Conservation (phyloP, 2,329 filamentous ascomycete species). For the Fusarium begoniae region DNA sequence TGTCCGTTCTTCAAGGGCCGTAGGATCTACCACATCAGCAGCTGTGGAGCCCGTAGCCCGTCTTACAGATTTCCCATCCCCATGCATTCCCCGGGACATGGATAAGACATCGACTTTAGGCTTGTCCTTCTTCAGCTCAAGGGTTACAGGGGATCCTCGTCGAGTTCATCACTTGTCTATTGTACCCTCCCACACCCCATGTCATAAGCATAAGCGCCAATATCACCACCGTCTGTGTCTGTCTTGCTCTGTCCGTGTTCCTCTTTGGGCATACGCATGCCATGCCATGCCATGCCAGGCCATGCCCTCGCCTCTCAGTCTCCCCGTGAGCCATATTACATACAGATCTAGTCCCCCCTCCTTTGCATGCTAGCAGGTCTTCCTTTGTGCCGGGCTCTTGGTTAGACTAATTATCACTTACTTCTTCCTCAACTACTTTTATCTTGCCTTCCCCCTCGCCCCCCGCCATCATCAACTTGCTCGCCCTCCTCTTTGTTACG, state of each 20-base stretch:
- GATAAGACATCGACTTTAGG: neutral
- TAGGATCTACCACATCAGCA: neutral
- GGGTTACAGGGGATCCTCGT: constrained; percentile 30
- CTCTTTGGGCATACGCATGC: constrained; percentile 15
- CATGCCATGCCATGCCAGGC: neutral
- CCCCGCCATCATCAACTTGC: constrained; percentile 13
- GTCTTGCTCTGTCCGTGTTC: constrained; percentile 2
- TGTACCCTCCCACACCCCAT: constrained; percentile 1
- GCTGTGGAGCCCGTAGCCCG: neutral
- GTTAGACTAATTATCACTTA: constrained; percentile 5
- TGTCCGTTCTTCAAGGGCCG: neutral
- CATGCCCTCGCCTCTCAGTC: neutral
- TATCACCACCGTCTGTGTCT: constrained; percentile 4
- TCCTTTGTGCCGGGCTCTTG: constrained; percentile 25
- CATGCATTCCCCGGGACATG: constrained; percentile 3
- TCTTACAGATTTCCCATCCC: constrained; percentile 5
- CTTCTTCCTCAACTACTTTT: constrained; percentile 24
- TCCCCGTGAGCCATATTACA: neutral
- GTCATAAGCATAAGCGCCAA: constrained; percentile 21
- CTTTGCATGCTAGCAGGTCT: neutral
- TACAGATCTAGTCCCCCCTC: constrained; percentile 10
- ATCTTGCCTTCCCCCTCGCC: constrained; percentile 20
- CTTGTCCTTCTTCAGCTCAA: neutral
- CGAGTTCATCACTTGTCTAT: constrained; percentile 25
- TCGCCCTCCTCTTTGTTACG: constrained; percentile 17